Evolutionary conservation across 1,284 basidiomycete genomes (phyloP).

Genomic region (Boletus smithii): DNA sequence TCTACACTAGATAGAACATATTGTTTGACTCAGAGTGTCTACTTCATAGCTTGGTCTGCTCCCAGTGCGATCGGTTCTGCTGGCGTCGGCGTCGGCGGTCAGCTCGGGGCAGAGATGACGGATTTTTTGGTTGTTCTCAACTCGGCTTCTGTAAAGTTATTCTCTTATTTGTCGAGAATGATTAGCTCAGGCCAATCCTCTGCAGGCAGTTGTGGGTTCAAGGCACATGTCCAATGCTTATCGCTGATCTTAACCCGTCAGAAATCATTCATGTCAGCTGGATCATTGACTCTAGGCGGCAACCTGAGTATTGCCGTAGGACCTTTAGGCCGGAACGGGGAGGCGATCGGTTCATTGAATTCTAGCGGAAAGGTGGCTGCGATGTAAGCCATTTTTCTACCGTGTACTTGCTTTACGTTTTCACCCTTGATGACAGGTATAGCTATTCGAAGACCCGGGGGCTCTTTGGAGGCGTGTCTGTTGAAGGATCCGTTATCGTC

Average conservation of each 20-base stretch:
- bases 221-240: slow-evolving; percentile 3
- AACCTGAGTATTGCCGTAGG: slow-evolving; percentile 92
- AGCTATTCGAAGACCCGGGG: slow-evolving; percentile 95
- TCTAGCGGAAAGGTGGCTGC: slow-evolving; percentile 87
- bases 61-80: slow-evolving; percentile 96
- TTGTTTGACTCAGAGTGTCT: background rate
- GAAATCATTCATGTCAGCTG: slow-evolving; percentile 92
- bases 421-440: slow-evolving; percentile 52
- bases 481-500: slow-evolving; percentile 93
- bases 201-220: slow-evolving; percentile 58
- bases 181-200: slow-evolving; percentile 4
- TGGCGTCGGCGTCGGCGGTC: slow-evolving; percentile 86
- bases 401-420: slow-evolving; percentile 2
- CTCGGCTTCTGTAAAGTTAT: slow-evolving; percentile 59
- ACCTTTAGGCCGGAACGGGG: slow-evolving; percentile 91
- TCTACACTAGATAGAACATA: background rate
- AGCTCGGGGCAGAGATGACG: slow-evolving; percentile 84
- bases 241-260: slow-evolving; percentile 35
- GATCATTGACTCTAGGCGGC: slow-evolving; percentile 89
- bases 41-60: slow-evolving; percentile 77
- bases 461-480: slow-evolving; percentile 80
- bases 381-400: slow-evolving; percentile 54
- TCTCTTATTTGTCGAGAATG: slow-evolving; percentile 15
- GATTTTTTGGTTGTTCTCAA: slow-evolving; percentile 95
- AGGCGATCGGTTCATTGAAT: slow-evolving; percentile 86